phyloP scores from a whole-genome alignment of 2,329 filamentous ascomycete species.

The Diplodia seriata region DNA sequence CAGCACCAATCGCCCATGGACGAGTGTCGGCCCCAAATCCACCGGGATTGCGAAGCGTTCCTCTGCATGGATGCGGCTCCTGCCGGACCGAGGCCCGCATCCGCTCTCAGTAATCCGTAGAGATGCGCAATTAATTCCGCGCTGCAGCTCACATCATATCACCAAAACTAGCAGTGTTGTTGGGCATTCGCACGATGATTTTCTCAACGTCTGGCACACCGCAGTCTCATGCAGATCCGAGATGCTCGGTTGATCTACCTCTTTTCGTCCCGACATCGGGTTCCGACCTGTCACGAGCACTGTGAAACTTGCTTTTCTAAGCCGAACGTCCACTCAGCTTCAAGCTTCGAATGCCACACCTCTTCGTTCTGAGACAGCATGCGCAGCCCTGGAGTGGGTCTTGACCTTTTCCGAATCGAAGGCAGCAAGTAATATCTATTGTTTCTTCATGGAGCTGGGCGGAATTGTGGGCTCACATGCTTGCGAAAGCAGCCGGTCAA shows the following conservation, averaged over 20 bases:
- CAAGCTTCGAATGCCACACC: no score
- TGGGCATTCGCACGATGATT: background rate
- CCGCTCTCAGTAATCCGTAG: background rate
- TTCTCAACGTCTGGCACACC: no score
- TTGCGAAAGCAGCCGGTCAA: no score
- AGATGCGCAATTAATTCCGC: background rate
- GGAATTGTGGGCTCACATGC: no score
- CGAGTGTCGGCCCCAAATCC: background rate
- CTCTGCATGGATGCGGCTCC: background rate
- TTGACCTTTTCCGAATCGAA: no score
- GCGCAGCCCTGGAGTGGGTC: no score
- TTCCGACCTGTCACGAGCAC: background rate
- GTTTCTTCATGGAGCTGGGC: no score
- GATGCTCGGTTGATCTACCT: background rate
- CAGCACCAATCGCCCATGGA: background rate
- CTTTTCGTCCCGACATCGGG: constrained; percentile 3
- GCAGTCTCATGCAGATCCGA: background rate
- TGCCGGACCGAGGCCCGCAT: constrained; percentile 4
- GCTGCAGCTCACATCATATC: background rate
- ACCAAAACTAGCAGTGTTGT: background rate
- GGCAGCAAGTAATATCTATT: no score
- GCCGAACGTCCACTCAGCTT: no score
- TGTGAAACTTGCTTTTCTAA: background rate
- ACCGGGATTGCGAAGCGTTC: background rate
- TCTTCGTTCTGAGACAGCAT: no score